Evolutionary conservation across 495 filamentous ascomycete genomes (phyloP), one percentile per base, ranked within the genome.

Genomic region (Sordaria brevicollis): DNA sequence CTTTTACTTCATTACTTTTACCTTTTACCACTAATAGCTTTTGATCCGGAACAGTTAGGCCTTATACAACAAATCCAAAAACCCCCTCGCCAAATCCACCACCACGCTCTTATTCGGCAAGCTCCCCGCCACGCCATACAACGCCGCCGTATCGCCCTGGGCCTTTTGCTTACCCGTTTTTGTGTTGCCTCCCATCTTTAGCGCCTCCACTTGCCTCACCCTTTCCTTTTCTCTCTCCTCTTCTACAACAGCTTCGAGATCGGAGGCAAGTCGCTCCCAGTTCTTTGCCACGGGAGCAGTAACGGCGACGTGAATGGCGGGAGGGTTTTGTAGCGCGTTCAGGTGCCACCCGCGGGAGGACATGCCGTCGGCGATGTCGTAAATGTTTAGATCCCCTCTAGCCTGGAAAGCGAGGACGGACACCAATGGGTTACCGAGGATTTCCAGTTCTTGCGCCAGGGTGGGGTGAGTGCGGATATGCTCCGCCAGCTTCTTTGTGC

Each of bases 291-390:
- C 90, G 13, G 94, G 95, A 74, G 93, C 74, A 2, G 96, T 98
- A 65, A 97, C 92, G n/a, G 95, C 95, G 33, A 97, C 90, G 79
- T 99, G 95, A 25, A 99, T 92, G n/a, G 93, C 96, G 0, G 96
- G 87, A 8, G 95, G 95, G 66, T 88, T 88, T 77, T 99, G 95
- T 67, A 98, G 84, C 7, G 94, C 93, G 75, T 97, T 99, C 65
- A 99, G 85, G 80, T 98, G 95, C 95, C 95, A 99, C 29, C 95
- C 95, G 73, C 88, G 88, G 3, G 83, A 83, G 65, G 84, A 86
- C 89, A 99, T 90, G 69, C 85, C 90, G 82, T 96, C 93, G 31
- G 93, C 93, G 68, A 96, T 86, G 72, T 98, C 93, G 76, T 96
- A 96, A 38, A 92, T 88, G 77, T 95, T 89, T 34, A 99, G 84